These are phyloP conservation scores for Nicotiana tabacum DNA, from an alignment of 257 asterid genomes.

Conservation along the genomic window DNA sequence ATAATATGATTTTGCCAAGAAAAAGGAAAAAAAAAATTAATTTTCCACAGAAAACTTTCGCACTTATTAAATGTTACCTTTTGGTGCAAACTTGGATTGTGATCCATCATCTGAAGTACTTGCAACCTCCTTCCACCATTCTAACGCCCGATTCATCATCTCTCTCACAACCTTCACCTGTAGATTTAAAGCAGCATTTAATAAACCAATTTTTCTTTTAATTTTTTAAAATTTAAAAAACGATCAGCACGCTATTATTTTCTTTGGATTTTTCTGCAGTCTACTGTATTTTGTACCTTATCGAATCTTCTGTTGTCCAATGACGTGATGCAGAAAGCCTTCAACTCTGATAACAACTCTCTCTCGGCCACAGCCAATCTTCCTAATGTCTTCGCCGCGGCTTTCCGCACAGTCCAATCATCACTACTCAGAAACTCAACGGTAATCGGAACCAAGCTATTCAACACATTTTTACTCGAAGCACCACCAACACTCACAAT, in stretches of 20 bases:
- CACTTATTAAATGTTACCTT: slow-evolving; percentile 34
- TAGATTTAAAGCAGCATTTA: neutral
- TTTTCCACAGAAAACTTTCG: neutral
- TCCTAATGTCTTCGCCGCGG: slow-evolving; percentile 77
- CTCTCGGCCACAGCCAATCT: slow-evolving; percentile 45
- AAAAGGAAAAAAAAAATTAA: neutral
- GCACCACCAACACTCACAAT: slow-evolving; percentile 47
- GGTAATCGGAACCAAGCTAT: slow-evolving; percentile 32
- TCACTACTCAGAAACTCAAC: slow-evolving; percentile 61
- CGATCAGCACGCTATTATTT: neutral
- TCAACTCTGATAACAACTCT: slow-evolving; percentile 36
- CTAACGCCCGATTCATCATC: slow-evolving; percentile 74
- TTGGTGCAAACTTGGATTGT: slow-evolving; percentile 36
- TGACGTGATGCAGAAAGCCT: slow-evolving; percentile 44
- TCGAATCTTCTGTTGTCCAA: slow-evolving; percentile 68
- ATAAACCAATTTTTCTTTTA: neutral
- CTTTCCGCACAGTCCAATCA: slow-evolving; percentile 82
- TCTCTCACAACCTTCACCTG: slow-evolving; percentile 88
- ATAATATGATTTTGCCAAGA: too few relatives aligned
- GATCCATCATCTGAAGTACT: slow-evolving; percentile 28
- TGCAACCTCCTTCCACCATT: slow-evolving; percentile 61
- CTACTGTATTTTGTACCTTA: slow-evolving; percentile 37
- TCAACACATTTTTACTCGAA: slow-evolving; percentile 34
- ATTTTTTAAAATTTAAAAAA: neutral
- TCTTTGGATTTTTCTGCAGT: neutral